These are phyloP conservation scores for Cyclostephanos invisitatus DNA, from an alignment of 108 stramenopile species.

Conservation along the genomic window DNA sequence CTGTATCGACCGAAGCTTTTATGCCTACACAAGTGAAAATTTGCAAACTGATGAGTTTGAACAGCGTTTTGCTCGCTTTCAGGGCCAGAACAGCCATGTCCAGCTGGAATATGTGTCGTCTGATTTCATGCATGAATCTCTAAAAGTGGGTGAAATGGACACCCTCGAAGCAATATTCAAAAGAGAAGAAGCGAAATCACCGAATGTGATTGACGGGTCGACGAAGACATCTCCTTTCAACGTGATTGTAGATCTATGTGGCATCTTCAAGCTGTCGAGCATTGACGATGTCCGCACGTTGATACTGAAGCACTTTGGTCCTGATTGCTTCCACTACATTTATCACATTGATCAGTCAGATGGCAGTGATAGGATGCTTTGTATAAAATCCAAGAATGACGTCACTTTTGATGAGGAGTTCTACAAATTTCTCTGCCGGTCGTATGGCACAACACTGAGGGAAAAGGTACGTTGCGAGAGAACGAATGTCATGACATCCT, in stretches of 20 bases:
- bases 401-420: slow-evolving; percentile 61
- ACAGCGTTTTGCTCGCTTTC: slow-evolving; percentile 44
- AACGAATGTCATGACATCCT: neutral
- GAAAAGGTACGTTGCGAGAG: slow-evolving; percentile 10
- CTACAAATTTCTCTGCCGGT: slow-evolving; percentile 49
- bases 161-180: slow-evolving; percentile 49
- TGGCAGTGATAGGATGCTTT: slow-evolving; percentile 56
- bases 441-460: slow-evolving; percentile 45
- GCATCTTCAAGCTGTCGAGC: slow-evolving; percentile 56
- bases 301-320: slow-evolving; percentile 45
- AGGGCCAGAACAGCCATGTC: slow-evolving; percentile 57
- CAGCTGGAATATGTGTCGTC: slow-evolving; percentile 48
- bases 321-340: slow-evolving; percentile 51
- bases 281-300: slow-evolving; percentile 46
- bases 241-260: slow-evolving; percentile 57
- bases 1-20: slow-evolving; percentile 55
- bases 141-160: slow-evolving; percentile 52
- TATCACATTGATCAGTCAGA: slow-evolving; percentile 60
- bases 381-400: slow-evolving; percentile 52
- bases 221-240: slow-evolving; percentile 44
- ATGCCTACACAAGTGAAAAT: slow-evolving; percentile 53
- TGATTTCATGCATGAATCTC: slow-evolving; percentile 51
- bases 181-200: slow-evolving; percentile 19
- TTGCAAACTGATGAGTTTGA: slow-evolving; percentile 32
- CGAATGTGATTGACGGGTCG: neutral